These are phyloP conservation scores for Colletotrichum tofieldiae DNA, from an alignment of 2,329 filamentous ascomycete species.

Conservation along the genomic window DNA sequence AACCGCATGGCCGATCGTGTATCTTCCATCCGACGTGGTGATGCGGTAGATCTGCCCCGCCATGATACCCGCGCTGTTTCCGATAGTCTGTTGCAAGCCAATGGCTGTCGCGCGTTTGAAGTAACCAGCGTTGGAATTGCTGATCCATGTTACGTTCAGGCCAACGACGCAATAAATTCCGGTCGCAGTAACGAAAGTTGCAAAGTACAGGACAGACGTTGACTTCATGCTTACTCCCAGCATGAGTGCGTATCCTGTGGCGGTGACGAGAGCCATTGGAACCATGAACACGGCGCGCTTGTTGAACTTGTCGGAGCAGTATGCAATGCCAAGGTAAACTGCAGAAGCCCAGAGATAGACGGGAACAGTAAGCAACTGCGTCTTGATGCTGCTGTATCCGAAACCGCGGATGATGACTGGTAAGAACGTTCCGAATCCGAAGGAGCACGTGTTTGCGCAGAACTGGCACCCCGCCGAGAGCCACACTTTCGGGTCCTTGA, in stretches of 20 bases:
- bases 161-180: slow-evolving; percentile 50
- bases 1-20: slow-evolving; percentile 38
- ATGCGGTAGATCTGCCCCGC: slow-evolving; percentile 54
- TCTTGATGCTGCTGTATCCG: slow-evolving; percentile 65
- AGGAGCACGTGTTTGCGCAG: slow-evolving; percentile 67
- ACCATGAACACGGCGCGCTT: slow-evolving; percentile 60
- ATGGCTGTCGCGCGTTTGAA: slow-evolving; percentile 63
- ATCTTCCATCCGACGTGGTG: slow-evolving; percentile 29
- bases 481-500: slow-evolving; percentile 68
- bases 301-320: slow-evolving; percentile 60
- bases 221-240: slow-evolving; percentile 62
- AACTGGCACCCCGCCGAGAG: slow-evolving; percentile 66
- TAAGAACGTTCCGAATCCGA: slow-evolving; percentile 71
- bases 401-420: slow-evolving; percentile 69
- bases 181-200: slow-evolving; percentile 20
- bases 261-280: slow-evolving; percentile 62
- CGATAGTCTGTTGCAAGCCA: slow-evolving; percentile 52
- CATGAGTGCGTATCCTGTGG: slow-evolving; percentile 66
- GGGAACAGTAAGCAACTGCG: slow-evolving; percentile 70
- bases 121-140: slow-evolving; percentile 60
- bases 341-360: slow-evolving; percentile 68
- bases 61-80: slow-evolving; percentile 63
- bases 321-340: slow-evolving; percentile 61
- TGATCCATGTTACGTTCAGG: slow-evolving; percentile 57
- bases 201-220: slow-evolving; percentile 29